Percentiles rank a stretch among this genome's conserved stretches.
phyloP scores from a whole-genome alignment of 306 rosid genomes.

The Dryas drummondii region DNA sequence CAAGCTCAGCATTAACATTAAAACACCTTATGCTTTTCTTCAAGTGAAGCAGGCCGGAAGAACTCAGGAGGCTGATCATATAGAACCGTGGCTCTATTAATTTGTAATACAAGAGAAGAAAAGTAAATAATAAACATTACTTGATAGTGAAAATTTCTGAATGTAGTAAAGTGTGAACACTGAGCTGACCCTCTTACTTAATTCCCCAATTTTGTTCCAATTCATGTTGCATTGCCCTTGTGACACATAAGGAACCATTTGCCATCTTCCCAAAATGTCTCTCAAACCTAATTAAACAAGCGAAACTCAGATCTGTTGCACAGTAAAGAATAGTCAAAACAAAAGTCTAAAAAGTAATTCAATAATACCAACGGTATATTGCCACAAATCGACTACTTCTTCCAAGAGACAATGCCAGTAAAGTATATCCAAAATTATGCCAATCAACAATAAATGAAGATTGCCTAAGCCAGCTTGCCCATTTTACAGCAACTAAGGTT shows the following conservation, averaged over 20 bases:
- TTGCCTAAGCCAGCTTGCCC: constrained; percentile 79
- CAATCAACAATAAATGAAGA: constrained; percentile 88
- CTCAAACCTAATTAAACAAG: constrained; percentile 66
- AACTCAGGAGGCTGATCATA: constrained; percentile 97
- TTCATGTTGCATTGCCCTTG: constrained; percentile 96
- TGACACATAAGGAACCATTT: constrained; percentile 84
- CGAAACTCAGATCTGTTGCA: constrained; percentile 24
- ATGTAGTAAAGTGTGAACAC: constrained; percentile 21
- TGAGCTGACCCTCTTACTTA: constrained; percentile 60
- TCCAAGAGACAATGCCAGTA: constrained; percentile 81
- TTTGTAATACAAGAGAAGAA: constrained; percentile 10
- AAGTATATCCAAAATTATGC: constrained; percentile 97
- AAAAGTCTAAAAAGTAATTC: constrained; percentile 24
- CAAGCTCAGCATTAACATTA: constrained; percentile 13
- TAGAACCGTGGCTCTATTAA: constrained; percentile 55
- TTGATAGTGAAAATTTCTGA: constrained; percentile 4
- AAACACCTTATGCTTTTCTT: constrained; percentile 80
- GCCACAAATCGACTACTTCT: constrained; percentile 80
- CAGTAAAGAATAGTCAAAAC: constrained; percentile 14
- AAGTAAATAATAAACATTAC: neutral
- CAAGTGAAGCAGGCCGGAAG: constrained; percentile 71
- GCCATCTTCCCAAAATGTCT: constrained; percentile 86
- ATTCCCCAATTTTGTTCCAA: constrained; percentile 97
- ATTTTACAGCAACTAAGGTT: constrained; percentile 83
- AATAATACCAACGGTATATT: constrained; percentile 71